A percentile compares a stretch with the other conserved stretches of the same genome.
phyloP scores from a whole-genome alignment of 257 asterid species.

The Gynochthodes officinalis region DNA sequence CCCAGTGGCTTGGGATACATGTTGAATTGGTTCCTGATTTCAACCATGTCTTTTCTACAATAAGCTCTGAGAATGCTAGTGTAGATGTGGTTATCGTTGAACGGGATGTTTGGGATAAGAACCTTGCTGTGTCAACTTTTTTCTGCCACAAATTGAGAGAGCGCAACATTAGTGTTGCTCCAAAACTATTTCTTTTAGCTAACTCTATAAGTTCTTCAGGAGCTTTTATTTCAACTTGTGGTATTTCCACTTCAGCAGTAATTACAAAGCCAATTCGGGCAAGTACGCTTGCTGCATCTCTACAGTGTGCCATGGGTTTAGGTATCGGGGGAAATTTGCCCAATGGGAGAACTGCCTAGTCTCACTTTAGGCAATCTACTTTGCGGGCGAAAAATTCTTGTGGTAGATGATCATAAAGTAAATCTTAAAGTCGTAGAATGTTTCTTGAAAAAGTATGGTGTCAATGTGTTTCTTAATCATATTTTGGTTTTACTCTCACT shows the following conservation, averaged over 20 bases:
- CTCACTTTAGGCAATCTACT: slow-evolving; percentile 64
- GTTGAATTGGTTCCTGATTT: slow-evolving; percentile 53
- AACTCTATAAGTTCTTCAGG: slow-evolving; percentile 42
- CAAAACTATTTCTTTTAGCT: slow-evolving; percentile 56
- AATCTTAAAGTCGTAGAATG: slow-evolving; percentile 90
- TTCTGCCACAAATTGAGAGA: slow-evolving; percentile 32
- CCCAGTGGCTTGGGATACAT: slow-evolving; percentile 66
- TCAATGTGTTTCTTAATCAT: no score
- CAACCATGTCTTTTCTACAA: slow-evolving; percentile 25
- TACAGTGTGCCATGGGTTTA: slow-evolving; percentile 77
- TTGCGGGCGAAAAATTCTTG: slow-evolving; percentile 68
- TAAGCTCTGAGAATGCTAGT: slow-evolving; percentile 18
- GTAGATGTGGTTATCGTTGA: slow-evolving; percentile 61
- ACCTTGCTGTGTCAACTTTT: slow-evolving; percentile 24
- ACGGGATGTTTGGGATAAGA: slow-evolving; percentile 70
- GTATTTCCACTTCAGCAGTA: slow-evolving; percentile 38
- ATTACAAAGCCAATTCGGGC: slow-evolving; percentile 77
- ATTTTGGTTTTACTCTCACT: no score
- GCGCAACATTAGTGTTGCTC: slow-evolving; percentile 23
- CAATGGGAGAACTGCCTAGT: slow-evolving; percentile 45
- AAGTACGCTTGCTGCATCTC: slow-evolving; percentile 75
- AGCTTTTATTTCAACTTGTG: slow-evolving; percentile 22
- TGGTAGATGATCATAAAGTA: slow-evolving; percentile 88
- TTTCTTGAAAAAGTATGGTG: slow-evolving; percentile 83
- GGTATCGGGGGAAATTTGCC: slow-evolving; percentile 44